A percentile compares a stretch with the other conserved stretches of the same genome.
Conservation (phyloP, 345 rosid genomes). For the Camelina neglecta region DNA sequence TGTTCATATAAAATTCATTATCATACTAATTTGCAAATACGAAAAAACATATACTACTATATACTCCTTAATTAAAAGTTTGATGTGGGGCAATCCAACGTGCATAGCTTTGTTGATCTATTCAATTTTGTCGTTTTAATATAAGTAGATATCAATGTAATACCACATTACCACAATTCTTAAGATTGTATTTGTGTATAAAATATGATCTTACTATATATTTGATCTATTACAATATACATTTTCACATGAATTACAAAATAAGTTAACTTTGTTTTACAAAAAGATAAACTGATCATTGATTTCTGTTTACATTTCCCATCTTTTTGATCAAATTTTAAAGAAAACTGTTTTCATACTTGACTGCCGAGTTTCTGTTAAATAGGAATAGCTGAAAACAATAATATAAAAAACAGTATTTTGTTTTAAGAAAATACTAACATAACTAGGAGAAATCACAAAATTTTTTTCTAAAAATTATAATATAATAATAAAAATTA, state of each 20-base stretch:
- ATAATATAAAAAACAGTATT: too few species aligned
- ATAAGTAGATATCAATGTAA: background rate
- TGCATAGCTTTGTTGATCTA: slow-evolving; percentile 35
- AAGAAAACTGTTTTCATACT: too few species aligned
- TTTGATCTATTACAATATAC: too few species aligned
- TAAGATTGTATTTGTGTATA: background rate
- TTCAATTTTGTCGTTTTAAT: slow-evolving; percentile 1
- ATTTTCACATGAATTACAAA: background rate
- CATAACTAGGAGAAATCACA: too few species aligned
- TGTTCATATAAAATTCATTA: slow-evolving; percentile 14
- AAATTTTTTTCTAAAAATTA: too few species aligned
- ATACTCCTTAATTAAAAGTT: slow-evolving; percentile 10
- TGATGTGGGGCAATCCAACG: slow-evolving; percentile 23
- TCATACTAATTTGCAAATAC: background rate
- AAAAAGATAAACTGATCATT: too few species aligned
- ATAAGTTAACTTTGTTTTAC: too few species aligned
- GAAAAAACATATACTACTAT: background rate
- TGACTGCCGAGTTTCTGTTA: too few species aligned
- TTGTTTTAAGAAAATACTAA: too few species aligned
- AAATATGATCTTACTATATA: background rate
- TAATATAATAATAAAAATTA: too few species aligned
- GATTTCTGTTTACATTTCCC: background rate
- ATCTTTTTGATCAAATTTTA: too few species aligned
- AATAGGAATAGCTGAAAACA: too few species aligned
- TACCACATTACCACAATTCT: background rate